Conservation (phyloP, 768 basidiomycete genomes). For the Boletus barrowsii region DNA sequence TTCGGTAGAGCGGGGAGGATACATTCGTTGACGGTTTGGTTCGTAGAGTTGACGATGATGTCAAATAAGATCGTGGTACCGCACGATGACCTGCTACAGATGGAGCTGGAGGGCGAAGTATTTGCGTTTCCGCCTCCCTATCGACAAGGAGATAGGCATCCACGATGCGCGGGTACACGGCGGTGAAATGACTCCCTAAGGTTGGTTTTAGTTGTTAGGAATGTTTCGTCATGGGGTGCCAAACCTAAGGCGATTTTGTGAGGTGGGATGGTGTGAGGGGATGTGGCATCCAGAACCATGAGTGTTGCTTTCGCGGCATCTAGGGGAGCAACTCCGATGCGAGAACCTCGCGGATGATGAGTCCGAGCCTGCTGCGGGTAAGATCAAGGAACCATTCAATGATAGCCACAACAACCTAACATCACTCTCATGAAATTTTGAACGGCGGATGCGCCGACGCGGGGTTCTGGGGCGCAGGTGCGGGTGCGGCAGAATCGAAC, state of each 20-base stretch:
- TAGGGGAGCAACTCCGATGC: constrained; percentile 65
- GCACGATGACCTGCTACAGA: constrained; percentile 74
- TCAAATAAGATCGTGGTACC: constrained; percentile 68
- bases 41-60: constrained; percentile 87
- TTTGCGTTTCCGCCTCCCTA: constrained; percentile 89
- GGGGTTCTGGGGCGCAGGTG: no score
- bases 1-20: constrained; percentile 40
- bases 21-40: constrained; percentile 74
- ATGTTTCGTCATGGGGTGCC: constrained; percentile 6
- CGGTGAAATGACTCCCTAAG: constrained; percentile 78
- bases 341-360: constrained; percentile 70
- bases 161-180: constrained; percentile 81
- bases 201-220: constrained; percentile 1
- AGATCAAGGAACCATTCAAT: constrained; percentile 85
- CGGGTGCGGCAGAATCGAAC: no score
- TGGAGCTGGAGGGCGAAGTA: constrained; percentile 87
- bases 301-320: constrained; percentile 50
- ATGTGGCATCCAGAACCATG: constrained; percentile 38
- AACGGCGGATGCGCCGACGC: no score
- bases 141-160: constrained; percentile 91
- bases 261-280: constrained; percentile 61
- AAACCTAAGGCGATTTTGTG: constrained; percentile 76
- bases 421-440: no score
- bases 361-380: constrained; percentile 64
- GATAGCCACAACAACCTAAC: constrained; percentile 75